Percentiles rank a stretch among this genome's conserved stretches.
These are phyloP conservation scores for Calonectria fujianensis DNA, from an alignment of 2,329 filamentous ascomycete genomes.

Conservation along the genomic window DNA sequence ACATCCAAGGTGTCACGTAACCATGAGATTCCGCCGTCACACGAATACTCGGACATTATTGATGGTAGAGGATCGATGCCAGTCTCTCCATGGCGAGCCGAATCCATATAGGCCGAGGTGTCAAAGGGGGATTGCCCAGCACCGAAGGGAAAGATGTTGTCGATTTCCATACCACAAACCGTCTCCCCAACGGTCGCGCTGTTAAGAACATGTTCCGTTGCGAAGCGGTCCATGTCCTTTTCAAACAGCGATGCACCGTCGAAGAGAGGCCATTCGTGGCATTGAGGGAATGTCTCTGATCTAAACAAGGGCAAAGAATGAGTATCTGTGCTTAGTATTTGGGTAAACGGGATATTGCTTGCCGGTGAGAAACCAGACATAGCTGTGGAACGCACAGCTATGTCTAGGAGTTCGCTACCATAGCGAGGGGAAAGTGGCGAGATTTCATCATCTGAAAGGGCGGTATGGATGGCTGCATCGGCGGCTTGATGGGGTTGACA, in stretches of 20 bases:
- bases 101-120: neutral
- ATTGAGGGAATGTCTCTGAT: conserved; percentile 7
- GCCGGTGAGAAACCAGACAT: conserved; percentile 8
- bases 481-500: neutral
- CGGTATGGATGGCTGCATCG: neutral
- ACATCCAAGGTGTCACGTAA: neutral
- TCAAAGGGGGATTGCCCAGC: neutral
- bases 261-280: neutral
- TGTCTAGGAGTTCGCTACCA: conserved; percentile 1
- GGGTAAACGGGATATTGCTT: conserved; percentile 2
- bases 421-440: neutral
- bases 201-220: neutral
- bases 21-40: no score
- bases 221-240: neutral
- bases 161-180: neutral
- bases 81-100: neutral
- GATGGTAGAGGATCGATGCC: neutral
- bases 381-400: conserved; percentile 13
- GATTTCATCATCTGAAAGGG: neutral
- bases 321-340: conserved; percentile 1
- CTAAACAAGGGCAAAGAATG: conserved; percentile 19
- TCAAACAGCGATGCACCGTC: neutral
- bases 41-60: neutral
- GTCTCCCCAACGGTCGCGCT: neutral
- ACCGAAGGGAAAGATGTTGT: neutral